These are phyloP conservation scores for Schoenoplectus triqueter DNA, from an alignment of 202 grass and related monocot genomes.

Conservation along the genomic window DNA sequence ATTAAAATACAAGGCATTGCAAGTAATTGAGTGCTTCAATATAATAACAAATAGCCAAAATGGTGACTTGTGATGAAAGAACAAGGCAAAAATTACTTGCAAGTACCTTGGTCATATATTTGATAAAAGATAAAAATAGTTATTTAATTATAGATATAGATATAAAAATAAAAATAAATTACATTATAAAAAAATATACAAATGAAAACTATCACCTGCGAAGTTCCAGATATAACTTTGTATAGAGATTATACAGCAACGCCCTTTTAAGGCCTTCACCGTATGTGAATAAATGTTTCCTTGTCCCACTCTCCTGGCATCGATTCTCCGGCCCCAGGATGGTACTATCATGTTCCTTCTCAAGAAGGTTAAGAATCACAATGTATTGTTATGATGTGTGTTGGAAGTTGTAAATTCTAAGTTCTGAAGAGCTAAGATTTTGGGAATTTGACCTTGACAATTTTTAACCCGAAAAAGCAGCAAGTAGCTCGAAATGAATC, in stretches of 20 bases:
- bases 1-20: background rate
- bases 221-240: background rate
- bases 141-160: background rate
- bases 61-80: background rate
- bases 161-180: background rate
- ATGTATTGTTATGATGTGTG: constrained; percentile 8
- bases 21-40: background rate
- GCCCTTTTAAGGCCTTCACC: constrained; percentile 16
- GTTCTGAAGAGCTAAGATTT: too few species aligned
- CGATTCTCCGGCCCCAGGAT: background rate
- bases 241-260: background rate
- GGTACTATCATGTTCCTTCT: background rate
- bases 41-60: background rate
- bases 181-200: background rate
- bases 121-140: background rate
- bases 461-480: too few species aligned
- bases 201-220: constrained; percentile 17
- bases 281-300: constrained; percentile 25
- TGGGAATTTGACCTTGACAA: too few species aligned
- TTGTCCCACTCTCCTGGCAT: constrained; percentile 14
- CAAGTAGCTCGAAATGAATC: too few species aligned
- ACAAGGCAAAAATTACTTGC: background rate
- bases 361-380: background rate
- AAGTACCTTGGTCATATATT: background rate
- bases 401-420: too few species aligned